These are phyloP conservation scores for Nitzschia sp. DNA, from an alignment of 108 stramenopile genomes.

Conservation along the genomic window DNA sequence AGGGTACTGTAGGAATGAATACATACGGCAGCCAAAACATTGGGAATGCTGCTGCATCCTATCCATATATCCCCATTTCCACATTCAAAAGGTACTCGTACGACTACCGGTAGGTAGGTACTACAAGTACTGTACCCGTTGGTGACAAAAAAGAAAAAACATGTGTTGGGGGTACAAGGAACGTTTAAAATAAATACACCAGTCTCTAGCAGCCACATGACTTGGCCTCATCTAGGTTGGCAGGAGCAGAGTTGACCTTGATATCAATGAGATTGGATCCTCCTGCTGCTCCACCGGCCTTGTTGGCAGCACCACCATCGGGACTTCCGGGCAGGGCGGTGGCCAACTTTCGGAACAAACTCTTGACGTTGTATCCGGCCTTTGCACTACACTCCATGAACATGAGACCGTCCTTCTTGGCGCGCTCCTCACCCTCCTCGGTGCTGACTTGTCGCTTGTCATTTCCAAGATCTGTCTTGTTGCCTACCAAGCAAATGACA, in stretches of 20 bases:
- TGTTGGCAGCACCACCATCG: constrained; percentile 51
- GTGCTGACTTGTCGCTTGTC: constrained; percentile 94
- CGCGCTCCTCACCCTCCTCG: constrained; percentile 97
- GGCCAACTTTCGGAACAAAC: constrained; percentile 96
- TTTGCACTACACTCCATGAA: constrained; percentile 99
- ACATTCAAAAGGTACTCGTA: too few relatives aligned
- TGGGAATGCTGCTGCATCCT: neutral
- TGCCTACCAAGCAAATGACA: constrained; percentile 97
- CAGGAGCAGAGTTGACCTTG: constrained; percentile 87
- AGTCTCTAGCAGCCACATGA: constrained; percentile 74
- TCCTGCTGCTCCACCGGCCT: constrained; percentile 40
- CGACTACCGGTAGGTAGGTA: too few relatives aligned
- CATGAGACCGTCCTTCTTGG: constrained; percentile 89
- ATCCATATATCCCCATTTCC: too few relatives aligned
- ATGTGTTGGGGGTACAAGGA: neutral
- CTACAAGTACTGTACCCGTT: neutral
- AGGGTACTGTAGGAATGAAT: too few relatives aligned
- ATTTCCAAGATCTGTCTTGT: constrained; percentile 97
- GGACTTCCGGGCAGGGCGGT: constrained; percentile 93
- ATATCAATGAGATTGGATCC: constrained; percentile 91
- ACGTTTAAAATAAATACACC: neutral
- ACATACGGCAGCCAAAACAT: neutral
- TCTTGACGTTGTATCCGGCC: constrained; percentile 97
- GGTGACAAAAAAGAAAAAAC: neutral
- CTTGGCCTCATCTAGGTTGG: constrained; percentile 86